Conservation (phyloP, 2,329 filamentous ascomycete genomes). For the Cercospora citrullina region DNA sequence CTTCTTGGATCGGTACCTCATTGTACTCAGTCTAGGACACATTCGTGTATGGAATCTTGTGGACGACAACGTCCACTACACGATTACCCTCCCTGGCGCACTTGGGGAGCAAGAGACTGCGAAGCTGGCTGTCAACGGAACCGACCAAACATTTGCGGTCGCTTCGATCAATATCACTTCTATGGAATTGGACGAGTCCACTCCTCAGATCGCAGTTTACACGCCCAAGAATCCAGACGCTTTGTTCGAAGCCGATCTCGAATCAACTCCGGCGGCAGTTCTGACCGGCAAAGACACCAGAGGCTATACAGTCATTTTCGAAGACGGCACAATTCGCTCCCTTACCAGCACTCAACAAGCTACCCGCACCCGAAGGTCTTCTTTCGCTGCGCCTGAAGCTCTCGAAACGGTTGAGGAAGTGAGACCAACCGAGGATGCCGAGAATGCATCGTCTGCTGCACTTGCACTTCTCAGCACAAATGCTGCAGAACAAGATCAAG, state of each 20-base stretch:
- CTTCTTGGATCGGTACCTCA: slow-evolving; percentile 70
- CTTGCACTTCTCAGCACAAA: slow-evolving; percentile 15
- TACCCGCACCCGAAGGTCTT: slow-evolving; percentile 6
- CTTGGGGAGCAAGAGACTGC: slow-evolving; percentile 29
- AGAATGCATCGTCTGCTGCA: slow-evolving; percentile 13
- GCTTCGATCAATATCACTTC: slow-evolving; percentile 12
- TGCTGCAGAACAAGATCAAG: slow-evolving; percentile 14
- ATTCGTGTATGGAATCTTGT: slow-evolving; percentile 84
- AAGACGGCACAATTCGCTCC: slow-evolving; percentile 68
- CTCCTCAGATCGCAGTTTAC: slow-evolving; percentile 59
- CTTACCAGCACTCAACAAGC: slow-evolving; percentile 32
- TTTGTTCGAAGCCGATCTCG: slow-evolving; percentile 50
- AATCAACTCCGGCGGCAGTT: slow-evolving; percentile 58
- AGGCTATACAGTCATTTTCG: slow-evolving; percentile 75
- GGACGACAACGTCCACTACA: slow-evolving; percentile 69
- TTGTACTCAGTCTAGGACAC: slow-evolving; percentile 70
- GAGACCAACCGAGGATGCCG: neutral
- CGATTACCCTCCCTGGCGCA: slow-evolving; percentile 56
- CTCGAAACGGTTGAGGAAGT: neutral
- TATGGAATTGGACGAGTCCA: slow-evolving; percentile 14
- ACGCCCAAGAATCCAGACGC: slow-evolving; percentile 60
- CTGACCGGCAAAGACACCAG: slow-evolving; percentile 63
- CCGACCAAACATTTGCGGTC: slow-evolving; percentile 47
- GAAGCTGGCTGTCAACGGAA: slow-evolving; percentile 67
- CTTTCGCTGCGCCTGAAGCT: slow-evolving; percentile 2